Conservation (phyloP, 176 grass and related monocot species). For the Phragmites australis region DNA sequence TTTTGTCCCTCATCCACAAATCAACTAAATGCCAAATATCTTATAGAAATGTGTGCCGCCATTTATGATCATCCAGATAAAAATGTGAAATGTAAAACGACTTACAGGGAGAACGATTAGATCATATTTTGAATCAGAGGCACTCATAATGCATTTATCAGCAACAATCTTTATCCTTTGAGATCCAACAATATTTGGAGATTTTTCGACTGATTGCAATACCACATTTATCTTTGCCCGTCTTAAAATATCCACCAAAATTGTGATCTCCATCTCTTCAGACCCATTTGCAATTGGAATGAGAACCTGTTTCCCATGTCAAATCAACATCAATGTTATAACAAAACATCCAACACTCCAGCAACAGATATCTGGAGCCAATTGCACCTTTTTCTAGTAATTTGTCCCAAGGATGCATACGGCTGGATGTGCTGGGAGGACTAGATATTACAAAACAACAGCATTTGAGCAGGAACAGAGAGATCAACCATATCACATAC, state of each 20-base stretch:
- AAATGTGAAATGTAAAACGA: conserved; percentile 28
- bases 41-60: conserved; percentile 7
- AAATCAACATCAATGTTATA: conserved; percentile 27
- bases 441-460: conserved; percentile 7
- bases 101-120: conserved; percentile 91
- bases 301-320: conserved; percentile 69
- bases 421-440: conserved; percentile 2
- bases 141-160: conserved; percentile 69
- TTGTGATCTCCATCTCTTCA: conserved; percentile 88
- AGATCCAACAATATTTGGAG: conserved; percentile 56
- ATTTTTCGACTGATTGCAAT: conserved; percentile 81
- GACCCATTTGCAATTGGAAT: conserved; percentile 90
- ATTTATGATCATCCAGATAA: conserved; percentile 30
- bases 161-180: conserved; percentile 72
- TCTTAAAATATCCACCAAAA: conserved; percentile 77
- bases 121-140: conserved; percentile 76
- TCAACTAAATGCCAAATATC: conserved; percentile 21
- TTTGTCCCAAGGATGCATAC: not conserved
- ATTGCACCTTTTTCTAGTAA: not conserved
- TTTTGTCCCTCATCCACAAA: not conserved
- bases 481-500: conserved; percentile 20
- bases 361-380: not conserved
- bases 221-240: conserved; percentile 83
- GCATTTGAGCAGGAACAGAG: not conserved
- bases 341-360: conserved; percentile 21